phyloP scores from a whole-genome alignment of 305 asterid genomes.

The Solanum aculeatissimum region DNA sequence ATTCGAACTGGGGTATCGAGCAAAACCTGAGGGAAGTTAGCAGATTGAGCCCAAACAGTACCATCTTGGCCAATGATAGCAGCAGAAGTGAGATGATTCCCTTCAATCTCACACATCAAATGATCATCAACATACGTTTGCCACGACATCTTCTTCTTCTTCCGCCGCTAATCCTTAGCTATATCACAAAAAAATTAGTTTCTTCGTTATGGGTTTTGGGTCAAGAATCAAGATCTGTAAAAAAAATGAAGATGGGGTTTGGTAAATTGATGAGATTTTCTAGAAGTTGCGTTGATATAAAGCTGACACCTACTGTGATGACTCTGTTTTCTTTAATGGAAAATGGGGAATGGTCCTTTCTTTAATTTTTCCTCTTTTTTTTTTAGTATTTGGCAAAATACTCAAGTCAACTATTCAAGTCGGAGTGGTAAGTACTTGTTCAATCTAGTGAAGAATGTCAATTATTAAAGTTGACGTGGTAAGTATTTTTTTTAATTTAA shows the following conservation, averaged over 20 bases:
- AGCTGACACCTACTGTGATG: background rate
- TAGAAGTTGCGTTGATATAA: slow-evolving; percentile 12
- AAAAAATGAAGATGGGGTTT: background rate
- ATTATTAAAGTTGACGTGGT: too few species aligned
- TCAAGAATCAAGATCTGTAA: background rate
- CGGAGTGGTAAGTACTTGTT: too few species aligned
- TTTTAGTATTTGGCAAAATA: background rate
- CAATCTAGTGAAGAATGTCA: too few species aligned
- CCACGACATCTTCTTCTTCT: slow-evolving; percentile 29
- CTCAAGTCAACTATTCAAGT: too few species aligned
- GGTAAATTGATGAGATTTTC: background rate
- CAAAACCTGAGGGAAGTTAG: slow-evolving; percentile 29
- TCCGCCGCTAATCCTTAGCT: background rate
- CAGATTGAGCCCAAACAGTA: slow-evolving; percentile 32
- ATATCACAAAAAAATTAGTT: too few species aligned
- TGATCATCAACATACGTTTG: slow-evolving; percentile 39
- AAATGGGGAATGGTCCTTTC: background rate
- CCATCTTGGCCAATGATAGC: slow-evolving; percentile 47
- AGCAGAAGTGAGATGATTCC: slow-evolving; percentile 25
- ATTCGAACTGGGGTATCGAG: background rate
- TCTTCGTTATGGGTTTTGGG: background rate
- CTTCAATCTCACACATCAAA: slow-evolving; percentile 40
- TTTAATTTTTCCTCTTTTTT: too few species aligned
- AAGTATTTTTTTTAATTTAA: too few species aligned
- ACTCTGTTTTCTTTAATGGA: background rate